Conservation (phyloP, 73 alveolate species). For the Paramecium sonneborni region DNA sequence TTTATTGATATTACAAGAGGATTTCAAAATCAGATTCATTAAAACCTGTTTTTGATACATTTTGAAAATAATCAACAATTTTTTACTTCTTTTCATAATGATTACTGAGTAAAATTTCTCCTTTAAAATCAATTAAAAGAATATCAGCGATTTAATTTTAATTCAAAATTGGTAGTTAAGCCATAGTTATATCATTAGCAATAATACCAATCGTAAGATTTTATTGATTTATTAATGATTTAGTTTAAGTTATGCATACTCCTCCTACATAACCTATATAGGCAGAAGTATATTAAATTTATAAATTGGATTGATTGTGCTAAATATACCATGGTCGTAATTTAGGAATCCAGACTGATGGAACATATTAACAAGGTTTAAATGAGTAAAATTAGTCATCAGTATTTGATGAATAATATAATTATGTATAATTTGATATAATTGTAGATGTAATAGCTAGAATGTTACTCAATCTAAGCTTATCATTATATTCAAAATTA, state of each 20-base stretch:
- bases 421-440: background rate
- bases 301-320: background rate
- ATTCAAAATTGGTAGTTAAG: background rate
- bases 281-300: background rate
- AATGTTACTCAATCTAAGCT: background rate
- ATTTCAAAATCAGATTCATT: background rate
- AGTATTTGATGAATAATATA: background rate
- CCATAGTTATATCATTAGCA: background rate
- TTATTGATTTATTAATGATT: background rate
- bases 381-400: background rate
- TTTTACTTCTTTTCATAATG: background rate
- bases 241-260: background rate
- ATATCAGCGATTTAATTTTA: background rate
- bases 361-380: background rate
- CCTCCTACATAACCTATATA: background rate
- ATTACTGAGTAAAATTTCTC: background rate
- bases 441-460: background rate
- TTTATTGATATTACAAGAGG: background rate
- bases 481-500: background rate
- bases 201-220: background rate
- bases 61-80: background rate
- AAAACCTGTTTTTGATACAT: background rate
- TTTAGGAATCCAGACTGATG: background rate
- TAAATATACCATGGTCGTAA: background rate
- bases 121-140: background rate